Base-by-base conservation (phyloP, 129 eudicot genomes). In the Heracleum sosnowskyi region DNA sequence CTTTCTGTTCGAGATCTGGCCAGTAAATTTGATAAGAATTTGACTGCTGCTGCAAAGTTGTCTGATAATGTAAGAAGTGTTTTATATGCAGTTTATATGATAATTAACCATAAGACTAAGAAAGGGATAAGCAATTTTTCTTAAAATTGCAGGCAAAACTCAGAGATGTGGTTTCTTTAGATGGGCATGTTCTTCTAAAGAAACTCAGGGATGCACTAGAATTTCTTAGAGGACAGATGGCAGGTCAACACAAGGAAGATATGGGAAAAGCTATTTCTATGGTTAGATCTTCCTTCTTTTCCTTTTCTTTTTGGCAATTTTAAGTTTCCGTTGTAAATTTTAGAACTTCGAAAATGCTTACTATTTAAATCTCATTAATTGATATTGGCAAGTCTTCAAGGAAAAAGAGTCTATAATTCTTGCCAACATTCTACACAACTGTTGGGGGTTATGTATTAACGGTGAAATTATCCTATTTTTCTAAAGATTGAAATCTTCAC, bases 1-100 rank as follows among this genome's bases (percentile, higher is more conserved):
- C 92, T 96, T 37, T 96, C 99, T 51, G 99, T 96, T 64, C 93
- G 99, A 28, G 99, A 92, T 77, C 89, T 96, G 22, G 99, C 97
- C 49, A 89, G 91, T 81, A 96, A 92, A 85, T 96, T 96, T 75
- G 99, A 96, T 88, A 96, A 96, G 88, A 96, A 96, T 74, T 82
- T 96, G 87, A 79, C 97, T 28, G 95, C 97, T 78, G 97, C 99
- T 35, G 91, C 94, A 29, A 96, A 96, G 86, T 69, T 96, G 85
- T 86, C 97, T 42, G 84, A 82, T 66, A 95, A 96, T 95, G 99
- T 96, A 35, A n/a, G 40, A 80, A 22, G 62, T 51, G 72, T 16
- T 47, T 31, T 13, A 22, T 24, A 55, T n/a, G n/a, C n/a, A 1
- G 3, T 40, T 22, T 7, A 9, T 22, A 55, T 24, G 64, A 55